Percentiles rank a stretch among this genome's conserved stretches.
These are phyloP conservation scores for Pestalotiopsis fici DNA, from an alignment of 2,329 filamentous ascomycete genomes.

Conservation along the genomic window DNA sequence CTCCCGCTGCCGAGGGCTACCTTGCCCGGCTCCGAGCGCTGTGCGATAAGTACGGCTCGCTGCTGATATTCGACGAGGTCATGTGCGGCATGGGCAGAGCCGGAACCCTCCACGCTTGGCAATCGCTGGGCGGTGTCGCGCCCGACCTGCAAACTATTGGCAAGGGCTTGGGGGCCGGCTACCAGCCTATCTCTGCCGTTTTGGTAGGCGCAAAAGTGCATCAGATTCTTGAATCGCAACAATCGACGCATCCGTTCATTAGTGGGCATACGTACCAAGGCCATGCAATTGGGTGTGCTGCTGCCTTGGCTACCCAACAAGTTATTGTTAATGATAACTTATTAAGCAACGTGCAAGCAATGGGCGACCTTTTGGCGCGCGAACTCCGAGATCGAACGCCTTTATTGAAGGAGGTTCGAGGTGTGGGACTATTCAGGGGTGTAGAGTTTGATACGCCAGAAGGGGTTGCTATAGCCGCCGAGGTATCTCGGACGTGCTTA, in stretches of 20 bases:
- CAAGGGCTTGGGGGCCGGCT: slow-evolving; percentile 64
- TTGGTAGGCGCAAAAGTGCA: slow-evolving; percentile 52
- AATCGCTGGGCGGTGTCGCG: slow-evolving; percentile 44
- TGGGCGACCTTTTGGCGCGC: slow-evolving; percentile 30
- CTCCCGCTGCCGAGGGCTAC: slow-evolving; percentile 63
- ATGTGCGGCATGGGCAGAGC: slow-evolving; percentile 59
- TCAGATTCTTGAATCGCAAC: slow-evolving; percentile 43
- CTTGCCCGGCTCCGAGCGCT: slow-evolving; percentile 63
- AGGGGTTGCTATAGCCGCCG: background rate
- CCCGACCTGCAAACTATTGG: slow-evolving; percentile 66
- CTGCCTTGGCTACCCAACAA: slow-evolving; percentile 39
- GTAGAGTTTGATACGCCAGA: slow-evolving; percentile 34
- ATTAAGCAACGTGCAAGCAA: slow-evolving; percentile 33
- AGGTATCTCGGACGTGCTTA: background rate
- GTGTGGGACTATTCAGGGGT: slow-evolving; percentile 45
- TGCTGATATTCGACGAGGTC: slow-evolving; percentile 68
- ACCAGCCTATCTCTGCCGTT: slow-evolving; percentile 59
- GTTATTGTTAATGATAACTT: slow-evolving; percentile 37
- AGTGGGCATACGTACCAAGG: slow-evolving; percentile 61
- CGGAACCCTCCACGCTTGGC: slow-evolving; percentile 54
- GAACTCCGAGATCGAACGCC: background rate
- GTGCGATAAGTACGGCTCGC: slow-evolving; percentile 64
- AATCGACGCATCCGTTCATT: slow-evolving; percentile 40
- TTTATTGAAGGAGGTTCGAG: slow-evolving; percentile 37
- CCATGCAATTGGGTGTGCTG: slow-evolving; percentile 38